Evolutionary conservation across 2,329 filamentous ascomycete genomes (phyloP).

Genomic region (Endocalyx cinctus): DNA sequence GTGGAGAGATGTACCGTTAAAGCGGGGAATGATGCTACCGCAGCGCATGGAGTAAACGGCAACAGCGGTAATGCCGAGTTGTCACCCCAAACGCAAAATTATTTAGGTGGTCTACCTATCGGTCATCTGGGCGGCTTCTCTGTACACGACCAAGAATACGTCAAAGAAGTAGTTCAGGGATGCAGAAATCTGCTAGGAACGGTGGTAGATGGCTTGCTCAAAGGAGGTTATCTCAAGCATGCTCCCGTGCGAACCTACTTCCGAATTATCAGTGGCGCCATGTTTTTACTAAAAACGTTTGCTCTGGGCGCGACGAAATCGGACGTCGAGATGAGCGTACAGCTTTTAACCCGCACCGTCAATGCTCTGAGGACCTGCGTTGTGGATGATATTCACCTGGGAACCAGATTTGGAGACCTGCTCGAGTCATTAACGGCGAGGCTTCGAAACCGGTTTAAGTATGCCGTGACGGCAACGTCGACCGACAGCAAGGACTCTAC

Average conservation of each 20-base stretch:
- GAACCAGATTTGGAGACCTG: slow-evolving; percentile 78
- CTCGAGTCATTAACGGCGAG: slow-evolving; percentile 74
- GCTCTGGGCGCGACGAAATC: slow-evolving; percentile 74
- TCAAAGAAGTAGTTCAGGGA: slow-evolving; percentile 72
- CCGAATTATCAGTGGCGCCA: slow-evolving; percentile 78
- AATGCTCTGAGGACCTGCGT: slow-evolving; percentile 71
- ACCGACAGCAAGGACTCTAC: slow-evolving; percentile 38
- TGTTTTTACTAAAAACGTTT: slow-evolving; percentile 82
- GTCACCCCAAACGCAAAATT: slow-evolving; percentile 61
- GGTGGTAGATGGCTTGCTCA: slow-evolving; percentile 71
- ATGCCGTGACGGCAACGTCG: slow-evolving; percentile 45
- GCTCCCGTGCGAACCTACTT: slow-evolving; percentile 82
- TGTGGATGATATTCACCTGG: slow-evolving; percentile 80
- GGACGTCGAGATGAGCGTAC: slow-evolving; percentile 71
- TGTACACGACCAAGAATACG: slow-evolving; percentile 65
- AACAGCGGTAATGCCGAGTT: slow-evolving; percentile 38
- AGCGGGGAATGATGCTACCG: slow-evolving; percentile 40
- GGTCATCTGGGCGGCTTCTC: slow-evolving; percentile 61
- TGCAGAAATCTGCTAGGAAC: slow-evolving; percentile 71
- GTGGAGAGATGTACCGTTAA: slow-evolving; percentile 87
- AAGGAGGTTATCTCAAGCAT: slow-evolving; percentile 73
- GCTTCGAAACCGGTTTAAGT: slow-evolving; percentile 70
- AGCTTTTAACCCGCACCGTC: slow-evolving; percentile 70
- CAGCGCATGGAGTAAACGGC: slow-evolving; percentile 30
- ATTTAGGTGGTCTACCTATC: slow-evolving; percentile 59